These are phyloP conservation scores for Candida andamanensis DNA, from an alignment of 805 yeast species.

Conservation along the genomic window DNA sequence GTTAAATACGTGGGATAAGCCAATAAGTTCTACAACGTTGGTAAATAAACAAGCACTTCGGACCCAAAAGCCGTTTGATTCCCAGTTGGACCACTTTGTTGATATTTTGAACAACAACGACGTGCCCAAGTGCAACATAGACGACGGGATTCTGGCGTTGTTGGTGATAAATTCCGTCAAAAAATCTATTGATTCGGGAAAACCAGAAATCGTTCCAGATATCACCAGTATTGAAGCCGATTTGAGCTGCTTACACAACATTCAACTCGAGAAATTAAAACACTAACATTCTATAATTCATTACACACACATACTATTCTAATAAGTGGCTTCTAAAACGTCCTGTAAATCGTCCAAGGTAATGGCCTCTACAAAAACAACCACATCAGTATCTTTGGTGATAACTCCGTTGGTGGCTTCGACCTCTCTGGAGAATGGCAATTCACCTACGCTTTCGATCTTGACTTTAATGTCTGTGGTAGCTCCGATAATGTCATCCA, in stretches of 20 bases:
- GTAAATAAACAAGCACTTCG: conserved; percentile 8
- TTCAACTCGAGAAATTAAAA: too few species aligned
- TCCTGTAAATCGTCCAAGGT: background rate
- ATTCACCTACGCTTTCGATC: conserved; percentile 36
- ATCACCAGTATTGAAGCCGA: conserved; percentile 19
- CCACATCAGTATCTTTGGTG: conserved; percentile 8
- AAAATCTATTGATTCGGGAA: conserved; percentile 28
- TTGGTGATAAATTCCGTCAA: conserved; percentile 33
- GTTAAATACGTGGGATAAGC: conserved; percentile 18
- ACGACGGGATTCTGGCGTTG: conserved; percentile 34
- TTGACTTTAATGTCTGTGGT: conserved; percentile 10
- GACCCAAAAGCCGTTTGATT: conserved; percentile 28
- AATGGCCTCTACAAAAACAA: background rate
- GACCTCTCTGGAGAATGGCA: conserved; percentile 36
- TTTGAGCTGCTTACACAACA: conserved; percentile 13
- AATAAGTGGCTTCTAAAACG: conserved; percentile 1
- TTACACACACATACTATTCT: too few species aligned
- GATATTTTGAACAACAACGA: conserved; percentile 24
- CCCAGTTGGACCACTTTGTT: conserved; percentile 36
- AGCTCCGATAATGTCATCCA: conserved; percentile 10
- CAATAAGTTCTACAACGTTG: conserved; percentile 4
- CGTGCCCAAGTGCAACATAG: conserved; percentile 26
- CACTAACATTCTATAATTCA: too few species aligned
- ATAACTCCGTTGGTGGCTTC: conserved; percentile 13
- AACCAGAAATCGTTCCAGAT: conserved; percentile 26